Conservation (phyloP, 768 basidiomycete species). For the Kwoniella sp. region DNA sequence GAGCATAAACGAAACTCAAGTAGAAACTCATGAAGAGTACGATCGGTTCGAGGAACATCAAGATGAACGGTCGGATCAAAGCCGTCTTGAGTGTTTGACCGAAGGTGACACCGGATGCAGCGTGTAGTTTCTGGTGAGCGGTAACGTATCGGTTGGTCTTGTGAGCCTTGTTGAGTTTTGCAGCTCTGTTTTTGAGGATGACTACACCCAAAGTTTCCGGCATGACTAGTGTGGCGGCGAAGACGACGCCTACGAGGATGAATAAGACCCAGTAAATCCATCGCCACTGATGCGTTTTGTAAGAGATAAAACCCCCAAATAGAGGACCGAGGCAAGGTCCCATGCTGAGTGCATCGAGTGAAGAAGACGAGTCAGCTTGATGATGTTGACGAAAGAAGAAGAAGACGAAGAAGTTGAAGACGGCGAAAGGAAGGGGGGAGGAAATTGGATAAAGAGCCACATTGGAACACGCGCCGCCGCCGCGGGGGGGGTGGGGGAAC, state of each 20-base stretch:
- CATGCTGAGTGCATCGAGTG: no score
- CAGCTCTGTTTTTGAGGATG: conserved; percentile 48
- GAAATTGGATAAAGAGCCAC: no score
- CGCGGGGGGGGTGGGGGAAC: no score
- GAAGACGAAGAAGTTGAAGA: background rate
- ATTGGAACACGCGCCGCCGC: no score
- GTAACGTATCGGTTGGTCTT: conserved; percentile 42
- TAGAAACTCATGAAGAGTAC: conserved; percentile 42
- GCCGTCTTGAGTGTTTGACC: conserved; percentile 61
- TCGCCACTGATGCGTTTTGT: conserved; percentile 36
- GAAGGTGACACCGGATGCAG: conserved; percentile 30
- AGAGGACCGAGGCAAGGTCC: conserved; percentile 39
- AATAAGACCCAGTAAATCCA: conserved; percentile 47
- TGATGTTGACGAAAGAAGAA: background rate
- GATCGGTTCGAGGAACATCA: conserved; percentile 42
- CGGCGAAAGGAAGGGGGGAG: no score
- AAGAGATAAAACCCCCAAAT: conserved; percentile 39
- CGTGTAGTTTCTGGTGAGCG: conserved; percentile 29
- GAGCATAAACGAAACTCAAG: conserved; percentile 43
- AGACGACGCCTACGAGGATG: conserved; percentile 30
- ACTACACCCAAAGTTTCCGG: conserved; percentile 56
- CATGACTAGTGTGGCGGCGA: conserved; percentile 41
- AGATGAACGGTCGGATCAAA: conserved; percentile 67
- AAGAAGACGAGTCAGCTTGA: background rate
- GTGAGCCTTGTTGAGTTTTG: conserved; percentile 46